Evolutionary conservation across 2,329 filamentous ascomycete species (phyloP).

Genomic region (Monosporascus sp.): DNA sequence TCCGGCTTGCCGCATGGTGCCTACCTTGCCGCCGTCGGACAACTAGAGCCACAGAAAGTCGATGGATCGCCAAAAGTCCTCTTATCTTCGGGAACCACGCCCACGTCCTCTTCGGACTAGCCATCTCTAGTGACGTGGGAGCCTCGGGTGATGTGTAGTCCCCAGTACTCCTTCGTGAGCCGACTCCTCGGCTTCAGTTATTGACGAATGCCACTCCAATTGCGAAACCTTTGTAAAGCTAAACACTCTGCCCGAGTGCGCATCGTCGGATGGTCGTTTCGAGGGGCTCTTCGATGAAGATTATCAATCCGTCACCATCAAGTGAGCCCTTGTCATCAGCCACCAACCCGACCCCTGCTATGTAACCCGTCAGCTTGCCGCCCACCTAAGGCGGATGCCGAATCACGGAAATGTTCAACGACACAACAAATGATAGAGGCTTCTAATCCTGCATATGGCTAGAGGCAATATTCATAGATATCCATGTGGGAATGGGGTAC

Average conservation of each 20-base stretch:
- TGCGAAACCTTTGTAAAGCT: not conserved
- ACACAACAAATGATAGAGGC: no score
- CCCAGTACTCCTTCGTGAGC: conserved; percentile 9
- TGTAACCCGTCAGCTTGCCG: not conserved
- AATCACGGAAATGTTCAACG: no score
- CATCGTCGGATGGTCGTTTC: not conserved
- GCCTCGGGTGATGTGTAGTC: conserved; percentile 6
- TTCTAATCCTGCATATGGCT: no score
- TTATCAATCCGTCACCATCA: not conserved
- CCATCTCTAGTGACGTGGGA: conserved; percentile 8
- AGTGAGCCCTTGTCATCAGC: not conserved
- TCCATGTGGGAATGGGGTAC: no score
- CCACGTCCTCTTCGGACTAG: conserved; percentile 13
- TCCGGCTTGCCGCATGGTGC: conserved; percentile 16
- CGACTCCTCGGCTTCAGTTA: conserved; percentile 1
- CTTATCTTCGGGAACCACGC: conserved; percentile 9
- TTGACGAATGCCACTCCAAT: not conserved
- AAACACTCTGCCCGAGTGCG: not conserved
- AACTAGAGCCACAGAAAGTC: conserved; percentile 18
- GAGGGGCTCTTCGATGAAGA: not conserved
- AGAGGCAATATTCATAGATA: no score
- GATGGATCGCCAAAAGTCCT: conserved; percentile 10
- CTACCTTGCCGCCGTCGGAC: not conserved
- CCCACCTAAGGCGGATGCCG: not conserved
- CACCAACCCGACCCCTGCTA: not conserved